Base-by-base conservation (phyloP, 2,329 filamentous ascomycete genomes). In the Aspergillus neotritici region DNA sequence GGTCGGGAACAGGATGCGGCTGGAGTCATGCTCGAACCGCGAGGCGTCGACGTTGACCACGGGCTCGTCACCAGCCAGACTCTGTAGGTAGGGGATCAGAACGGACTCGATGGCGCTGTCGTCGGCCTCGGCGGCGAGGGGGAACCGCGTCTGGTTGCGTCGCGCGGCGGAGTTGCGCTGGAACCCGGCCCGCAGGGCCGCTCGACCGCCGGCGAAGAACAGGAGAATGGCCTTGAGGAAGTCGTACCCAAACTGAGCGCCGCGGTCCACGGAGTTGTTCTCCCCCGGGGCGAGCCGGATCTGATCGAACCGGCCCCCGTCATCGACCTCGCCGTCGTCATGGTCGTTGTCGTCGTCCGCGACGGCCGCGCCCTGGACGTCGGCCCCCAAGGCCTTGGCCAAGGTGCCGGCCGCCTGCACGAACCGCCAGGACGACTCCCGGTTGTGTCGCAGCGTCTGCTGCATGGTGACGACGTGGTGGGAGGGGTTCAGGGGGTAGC, bases 201-300 rank as follows among this genome's bases (percentile, higher is more conserved):
- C 66, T 11, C 77, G 65, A 8, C 80, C 80, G 29, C 77, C 79
- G 42, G 80, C 76, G 2, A 83, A 63, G 77, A 79, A 84, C 1
- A 83, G 66, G 2, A 81, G 55, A 34, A 83, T 80, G 1, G 80
- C 78, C 56, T 79, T 81, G 17, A 83, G 53, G 51, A 84, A 83
- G 50, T 83, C 80, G 52, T 82, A 82, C n/a, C 71, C 71, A 55
- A 83, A 83, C 11, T 74, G 73, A 34, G 78, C 71, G 14, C 69
- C 64, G 6, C 53, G 51, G 10, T 67, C 55, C 14, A 70, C 55
- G 29, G 57, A 40, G 43, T 58, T 55, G 51, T 72, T 59, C 56
- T 77, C 67, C 15, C 66, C 62, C 36, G 69, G 62, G 0, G 75
- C 71, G 13, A 71, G 71, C 33, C 61, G 62, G 17, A 80, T 73